These are phyloP conservation scores for Pestalotiopsis sp. DNA, from an alignment of 2,329 filamentous ascomycete genomes.

Conservation along the genomic window DNA sequence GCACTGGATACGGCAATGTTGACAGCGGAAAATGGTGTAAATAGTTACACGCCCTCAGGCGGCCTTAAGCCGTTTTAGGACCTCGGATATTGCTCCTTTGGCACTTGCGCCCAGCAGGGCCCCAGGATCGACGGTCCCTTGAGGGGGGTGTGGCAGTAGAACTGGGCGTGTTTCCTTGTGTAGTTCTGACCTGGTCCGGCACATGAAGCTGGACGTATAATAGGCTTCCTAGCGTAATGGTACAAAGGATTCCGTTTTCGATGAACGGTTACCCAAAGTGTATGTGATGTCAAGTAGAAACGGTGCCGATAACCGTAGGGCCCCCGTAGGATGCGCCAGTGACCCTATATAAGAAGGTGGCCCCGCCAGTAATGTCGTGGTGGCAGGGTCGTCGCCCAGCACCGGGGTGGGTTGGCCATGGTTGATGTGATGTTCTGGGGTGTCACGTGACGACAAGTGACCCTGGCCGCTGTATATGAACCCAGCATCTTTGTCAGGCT, in stretches of 20 bases:
- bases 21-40: constrained; percentile 15
- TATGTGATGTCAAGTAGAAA: not conserved
- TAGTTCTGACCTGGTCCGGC: not conserved
- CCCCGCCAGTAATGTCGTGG: not conserved
- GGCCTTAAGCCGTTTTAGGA: constrained; percentile 38
- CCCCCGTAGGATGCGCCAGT: not conserved
- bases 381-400: constrained; percentile 20
- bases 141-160: constrained; percentile 20
- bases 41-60: constrained; percentile 27
- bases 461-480: not conserved
- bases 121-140: constrained; percentile 16
- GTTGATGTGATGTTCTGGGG: constrained; percentile 21
- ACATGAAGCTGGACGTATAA: not conserved
- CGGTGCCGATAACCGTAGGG: not conserved
- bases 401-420: constrained; percentile 19
- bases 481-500: no score
- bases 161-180: not conserved
- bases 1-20: constrained; percentile 20
- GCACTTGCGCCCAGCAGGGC: constrained; percentile 26
- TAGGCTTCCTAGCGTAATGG: constrained; percentile 8
- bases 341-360: not conserved
- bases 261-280: constrained; percentile 2
- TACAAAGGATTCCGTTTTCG: constrained; percentile 8
- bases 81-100: constrained; percentile 36
- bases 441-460: constrained; percentile 33